Conservation (phyloP, 2,329 filamentous ascomycete genomes). For the Diaporthe longicolla region DNA sequence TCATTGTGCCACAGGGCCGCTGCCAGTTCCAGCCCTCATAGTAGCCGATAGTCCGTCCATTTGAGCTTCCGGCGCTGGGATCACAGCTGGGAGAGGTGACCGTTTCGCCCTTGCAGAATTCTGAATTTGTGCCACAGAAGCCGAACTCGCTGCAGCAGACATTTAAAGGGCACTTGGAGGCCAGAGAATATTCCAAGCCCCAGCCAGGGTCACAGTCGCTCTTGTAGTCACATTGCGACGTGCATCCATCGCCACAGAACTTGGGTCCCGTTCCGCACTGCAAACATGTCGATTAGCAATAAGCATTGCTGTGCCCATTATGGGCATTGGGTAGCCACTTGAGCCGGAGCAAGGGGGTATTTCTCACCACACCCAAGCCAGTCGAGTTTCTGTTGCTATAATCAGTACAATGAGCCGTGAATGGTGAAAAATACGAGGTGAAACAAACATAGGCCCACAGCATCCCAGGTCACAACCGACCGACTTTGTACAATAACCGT, state of each 20-base stretch:
- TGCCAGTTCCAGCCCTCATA: constrained; percentile 8
- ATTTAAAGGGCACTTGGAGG: background rate
- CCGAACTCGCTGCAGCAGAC: background rate
- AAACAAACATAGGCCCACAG: too few relatives aligned
- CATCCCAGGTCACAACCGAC: too few relatives aligned
- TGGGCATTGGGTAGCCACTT: too few relatives aligned
- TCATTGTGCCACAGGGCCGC: background rate
- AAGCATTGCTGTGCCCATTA: background rate
- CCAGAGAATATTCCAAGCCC: background rate
- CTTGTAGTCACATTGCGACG: background rate
- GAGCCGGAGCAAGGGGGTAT: too few relatives aligned
- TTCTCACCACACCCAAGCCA: too few relatives aligned
- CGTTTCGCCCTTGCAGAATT: background rate
- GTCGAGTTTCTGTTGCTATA: too few relatives aligned
- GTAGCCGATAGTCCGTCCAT: background rate
- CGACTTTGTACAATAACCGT: too few relatives aligned
- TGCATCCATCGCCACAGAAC: background rate
- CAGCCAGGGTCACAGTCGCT: background rate
- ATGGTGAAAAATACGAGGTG: too few relatives aligned
- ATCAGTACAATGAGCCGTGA: too few relatives aligned
- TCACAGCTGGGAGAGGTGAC: background rate
- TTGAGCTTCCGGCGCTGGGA: background rate
- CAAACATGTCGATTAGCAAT: too few relatives aligned
- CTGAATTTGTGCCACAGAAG: background rate
- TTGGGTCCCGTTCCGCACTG: background rate